Evolutionary conservation across 2,329 filamentous ascomycete genomes (phyloP).

Genomic region (Onygena corvina): DNA sequence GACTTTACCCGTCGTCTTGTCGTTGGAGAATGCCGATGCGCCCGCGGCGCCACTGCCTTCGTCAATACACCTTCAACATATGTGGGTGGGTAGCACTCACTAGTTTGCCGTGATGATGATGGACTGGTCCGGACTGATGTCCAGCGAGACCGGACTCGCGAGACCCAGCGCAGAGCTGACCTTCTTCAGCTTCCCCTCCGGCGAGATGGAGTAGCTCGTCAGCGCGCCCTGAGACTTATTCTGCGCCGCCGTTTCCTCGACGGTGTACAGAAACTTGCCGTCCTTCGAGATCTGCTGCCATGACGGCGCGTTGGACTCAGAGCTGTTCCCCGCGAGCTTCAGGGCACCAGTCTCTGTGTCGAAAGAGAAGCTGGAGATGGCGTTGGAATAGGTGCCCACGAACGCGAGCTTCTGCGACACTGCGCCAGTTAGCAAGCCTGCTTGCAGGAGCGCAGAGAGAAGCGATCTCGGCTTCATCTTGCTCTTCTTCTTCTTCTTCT

Average conservation of each 20-base stretch:
- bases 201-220: slow-evolving; percentile 11
- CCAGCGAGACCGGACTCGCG: slow-evolving; percentile 8
- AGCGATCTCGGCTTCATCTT: slow-evolving; percentile 9
- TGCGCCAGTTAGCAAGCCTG: not conserved
- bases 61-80: not conserved
- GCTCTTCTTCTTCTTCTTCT: too few relatives aligned
- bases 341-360: slow-evolving; percentile 10
- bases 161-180: slow-evolving; percentile 8
- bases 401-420: slow-evolving; percentile 4
- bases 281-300: slow-evolving; percentile 11
- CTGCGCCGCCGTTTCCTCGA: slow-evolving; percentile 10
- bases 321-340: slow-evolving; percentile 8
- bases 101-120: slow-evolving; percentile 14
- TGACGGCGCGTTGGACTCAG: slow-evolving; percentile 8
- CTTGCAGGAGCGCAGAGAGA: slow-evolving; percentile 7
- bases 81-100: slow-evolving; percentile 6
- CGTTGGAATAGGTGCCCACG: slow-evolving; percentile 10
- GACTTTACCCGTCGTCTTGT: slow-evolving; percentile 8
- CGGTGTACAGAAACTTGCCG: slow-evolving; percentile 11
- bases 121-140: slow-evolving; percentile 9
- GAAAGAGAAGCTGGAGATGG: slow-evolving; percentile 10
- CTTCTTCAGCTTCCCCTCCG: slow-evolving; percentile 11
- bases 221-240: slow-evolving; percentile 9
- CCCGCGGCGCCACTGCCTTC: slow-evolving; percentile 10
- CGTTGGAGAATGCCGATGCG: slow-evolving; percentile 10